A percentile compares a stretch with the other conserved stretches of the same genome.
These are phyloP conservation scores for Marsdenia floribunda DNA, from an alignment of 257 asterid genomes.

Conservation along the genomic window DNA sequence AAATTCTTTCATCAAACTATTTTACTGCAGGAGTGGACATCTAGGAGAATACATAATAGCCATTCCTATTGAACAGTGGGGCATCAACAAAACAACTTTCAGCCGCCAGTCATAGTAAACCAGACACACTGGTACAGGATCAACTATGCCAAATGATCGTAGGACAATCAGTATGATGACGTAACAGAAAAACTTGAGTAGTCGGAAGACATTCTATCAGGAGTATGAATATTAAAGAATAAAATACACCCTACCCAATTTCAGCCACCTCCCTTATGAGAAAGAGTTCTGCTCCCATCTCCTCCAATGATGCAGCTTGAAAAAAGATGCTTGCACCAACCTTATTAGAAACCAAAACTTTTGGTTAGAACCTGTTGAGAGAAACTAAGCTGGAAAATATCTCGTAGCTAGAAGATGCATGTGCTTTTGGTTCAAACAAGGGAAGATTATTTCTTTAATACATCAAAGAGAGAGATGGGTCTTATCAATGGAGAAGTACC, in stretches of 20 bases:
- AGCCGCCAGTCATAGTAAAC: background rate
- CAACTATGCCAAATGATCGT: background rate
- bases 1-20: no score
- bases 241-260: background rate
- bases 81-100: background rate
- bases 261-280: background rate
- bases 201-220: background rate
- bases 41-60: background rate
- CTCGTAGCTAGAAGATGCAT: no score
- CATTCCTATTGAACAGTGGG: background rate
- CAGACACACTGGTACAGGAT: background rate
- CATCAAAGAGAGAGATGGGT: background rate
- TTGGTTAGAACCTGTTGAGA: background rate
- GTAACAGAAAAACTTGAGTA: background rate
- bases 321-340: slow-evolving; percentile 6
- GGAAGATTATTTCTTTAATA: background rate
- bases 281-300: background rate
- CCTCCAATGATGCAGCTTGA: slow-evolving; percentile 7
- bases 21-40: background rate
- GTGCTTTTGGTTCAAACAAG: background rate
- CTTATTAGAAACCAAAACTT: slow-evolving; percentile 3
- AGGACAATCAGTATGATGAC: slow-evolving; percentile 2
- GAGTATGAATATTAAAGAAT: background rate
- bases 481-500: background rate
- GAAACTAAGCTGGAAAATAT: background rate